Evolutionary conservation across 179 eudicot species (phyloP).

Genomic region (Pouteria campechiana): DNA sequence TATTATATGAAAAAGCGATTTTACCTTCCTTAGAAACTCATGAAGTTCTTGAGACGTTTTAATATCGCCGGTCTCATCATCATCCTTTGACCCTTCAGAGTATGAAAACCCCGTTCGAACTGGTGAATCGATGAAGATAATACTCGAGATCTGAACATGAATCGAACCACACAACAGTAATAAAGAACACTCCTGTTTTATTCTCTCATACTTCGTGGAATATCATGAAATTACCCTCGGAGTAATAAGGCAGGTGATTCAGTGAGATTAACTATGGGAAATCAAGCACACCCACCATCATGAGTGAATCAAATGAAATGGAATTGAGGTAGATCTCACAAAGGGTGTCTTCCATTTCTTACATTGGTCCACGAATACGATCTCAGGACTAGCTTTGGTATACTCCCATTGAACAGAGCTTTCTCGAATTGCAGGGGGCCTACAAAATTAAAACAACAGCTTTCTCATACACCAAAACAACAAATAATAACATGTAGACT

Average conservation of each 20-base stretch:
- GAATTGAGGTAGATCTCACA: neutral
- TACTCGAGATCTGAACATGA: slow-evolving; percentile 20
- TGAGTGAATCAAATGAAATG: neutral
- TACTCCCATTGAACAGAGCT: slow-evolving; percentile 3
- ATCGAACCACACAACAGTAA: neutral
- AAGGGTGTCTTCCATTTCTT: neutral
- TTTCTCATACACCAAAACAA: neutral
- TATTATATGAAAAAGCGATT: no score
- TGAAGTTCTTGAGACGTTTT: slow-evolving; percentile 1
- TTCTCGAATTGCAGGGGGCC: slow-evolving; percentile 25
- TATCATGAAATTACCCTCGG: no score
- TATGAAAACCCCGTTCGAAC: slow-evolving; percentile 42
- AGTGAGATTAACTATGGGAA: neutral
- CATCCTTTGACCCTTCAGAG: slow-evolving; percentile 3
- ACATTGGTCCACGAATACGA: slow-evolving; percentile 36
- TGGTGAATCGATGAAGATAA: slow-evolving; percentile 37
- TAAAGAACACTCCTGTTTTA: neutral
- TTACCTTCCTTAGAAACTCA: slow-evolving; percentile 13
- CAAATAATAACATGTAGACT: neutral
- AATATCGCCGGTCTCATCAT: slow-evolving; percentile 1
- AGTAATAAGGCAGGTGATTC: neutral
- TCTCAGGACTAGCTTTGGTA: slow-evolving; percentile 15
- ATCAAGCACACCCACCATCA: neutral
- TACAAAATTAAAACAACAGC: neutral
- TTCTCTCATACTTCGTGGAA: neutral